Conservation (phyloP, 2,329 filamentous ascomycete species). For the Diaporthe caulivora region DNA sequence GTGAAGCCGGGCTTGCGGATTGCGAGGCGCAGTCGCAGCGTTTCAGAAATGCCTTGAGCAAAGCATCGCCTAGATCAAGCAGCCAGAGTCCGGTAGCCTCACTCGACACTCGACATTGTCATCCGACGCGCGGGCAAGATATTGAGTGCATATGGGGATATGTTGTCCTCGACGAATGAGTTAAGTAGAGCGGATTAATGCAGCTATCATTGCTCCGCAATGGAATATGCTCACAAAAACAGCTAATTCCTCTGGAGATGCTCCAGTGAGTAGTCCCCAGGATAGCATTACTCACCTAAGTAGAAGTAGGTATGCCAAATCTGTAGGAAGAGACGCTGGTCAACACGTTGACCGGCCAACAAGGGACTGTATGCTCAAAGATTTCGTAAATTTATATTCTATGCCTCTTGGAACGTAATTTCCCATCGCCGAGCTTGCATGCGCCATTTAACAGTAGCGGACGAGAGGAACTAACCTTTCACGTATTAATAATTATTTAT, state of each 20-base stretch:
- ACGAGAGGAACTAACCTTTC: neutral
- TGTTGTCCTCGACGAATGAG: no score
- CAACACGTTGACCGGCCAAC: neutral
- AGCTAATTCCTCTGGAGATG: neutral
- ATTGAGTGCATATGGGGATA: neutral
- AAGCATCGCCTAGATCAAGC: neutral
- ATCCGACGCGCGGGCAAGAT: neutral
- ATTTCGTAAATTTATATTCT: neutral
- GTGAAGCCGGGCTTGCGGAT: neutral
- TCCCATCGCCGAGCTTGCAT: no score
- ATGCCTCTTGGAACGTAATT: neutral
- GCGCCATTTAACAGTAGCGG: neutral
- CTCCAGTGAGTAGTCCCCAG: neutral
- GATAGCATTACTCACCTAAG: no score
- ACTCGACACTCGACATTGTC: neutral
- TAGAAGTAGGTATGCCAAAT: no score
- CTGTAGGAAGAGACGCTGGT: neutral
- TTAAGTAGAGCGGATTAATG: neutral
- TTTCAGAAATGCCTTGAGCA: neutral
- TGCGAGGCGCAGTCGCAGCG: neutral
- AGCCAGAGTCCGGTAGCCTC: neutral
- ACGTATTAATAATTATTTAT: neutral
- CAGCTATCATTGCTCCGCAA: no score
- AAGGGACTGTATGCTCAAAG: neutral
- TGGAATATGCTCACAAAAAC: neutral